phyloP scores from a whole-genome alignment of 192 early-diverging fungal genomes.

The Ambispora gerdemannii region DNA sequence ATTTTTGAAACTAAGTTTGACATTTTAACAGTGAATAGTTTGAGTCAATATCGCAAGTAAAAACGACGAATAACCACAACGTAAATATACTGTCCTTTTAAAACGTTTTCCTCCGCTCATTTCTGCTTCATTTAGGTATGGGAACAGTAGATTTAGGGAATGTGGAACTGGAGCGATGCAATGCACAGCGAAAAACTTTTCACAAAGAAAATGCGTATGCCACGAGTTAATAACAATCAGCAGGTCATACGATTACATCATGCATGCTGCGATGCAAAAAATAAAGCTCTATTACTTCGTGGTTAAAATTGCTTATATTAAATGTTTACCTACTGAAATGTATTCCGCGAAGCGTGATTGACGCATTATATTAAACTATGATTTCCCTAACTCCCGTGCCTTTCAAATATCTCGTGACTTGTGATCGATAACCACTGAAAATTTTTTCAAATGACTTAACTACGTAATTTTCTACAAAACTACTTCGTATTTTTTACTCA shows the following conservation, averaged over 20 bases:
- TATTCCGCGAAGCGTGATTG: conserved; percentile 9
- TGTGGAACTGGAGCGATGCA: no score
- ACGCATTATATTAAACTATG: not conserved
- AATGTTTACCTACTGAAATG: conserved; percentile 24
- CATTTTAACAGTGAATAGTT: not conserved
- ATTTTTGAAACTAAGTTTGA: conserved; percentile 11
- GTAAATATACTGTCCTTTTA: no score
- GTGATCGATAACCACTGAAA: not conserved
- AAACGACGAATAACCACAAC: no score
- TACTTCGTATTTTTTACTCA: conserved; percentile 17
- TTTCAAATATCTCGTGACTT: conserved; percentile 24
- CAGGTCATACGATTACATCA: no score
- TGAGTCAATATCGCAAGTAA: conserved; percentile 5
- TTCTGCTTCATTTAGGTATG: no score
- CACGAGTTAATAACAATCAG: no score
- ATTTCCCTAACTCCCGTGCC: conserved; percentile 6
- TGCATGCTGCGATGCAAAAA: conserved; percentile 16
- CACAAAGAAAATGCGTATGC: no score
- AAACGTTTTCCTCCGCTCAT: no score
- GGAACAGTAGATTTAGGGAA: no score
- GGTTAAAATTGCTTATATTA: conserved; percentile 23
- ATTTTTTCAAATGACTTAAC: not conserved
- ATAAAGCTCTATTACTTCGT: conserved; percentile 23
- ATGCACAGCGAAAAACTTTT: no score
- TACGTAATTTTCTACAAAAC: conserved; percentile 24